Evolutionary conservation across 2,329 filamentous ascomycete species (phyloP).

Genomic region (Trichoderma atroviride): DNA sequence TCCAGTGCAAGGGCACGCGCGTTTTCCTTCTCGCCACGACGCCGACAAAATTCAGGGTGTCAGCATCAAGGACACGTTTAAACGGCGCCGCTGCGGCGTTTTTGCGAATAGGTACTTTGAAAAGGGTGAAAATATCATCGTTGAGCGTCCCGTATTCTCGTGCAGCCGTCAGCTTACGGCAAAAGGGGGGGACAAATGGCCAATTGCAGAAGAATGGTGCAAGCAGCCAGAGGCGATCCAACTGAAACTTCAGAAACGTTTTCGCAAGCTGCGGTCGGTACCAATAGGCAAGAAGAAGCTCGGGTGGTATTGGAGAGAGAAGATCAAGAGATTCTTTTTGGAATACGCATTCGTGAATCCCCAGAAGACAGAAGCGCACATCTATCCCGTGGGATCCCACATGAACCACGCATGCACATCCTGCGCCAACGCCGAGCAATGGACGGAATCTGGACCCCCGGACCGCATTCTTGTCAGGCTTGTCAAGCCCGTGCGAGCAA

Average conservation of each 20-base stretch:
- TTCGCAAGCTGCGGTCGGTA: conserved; percentile 26
- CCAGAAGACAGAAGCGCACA: conserved; percentile 11
- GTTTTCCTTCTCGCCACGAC: not conserved
- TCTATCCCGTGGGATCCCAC: conserved; percentile 32
- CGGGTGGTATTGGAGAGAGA: conserved; percentile 10
- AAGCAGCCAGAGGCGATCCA: conserved; percentile 11
- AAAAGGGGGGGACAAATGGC: conserved; percentile 8
- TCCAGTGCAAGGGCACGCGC: not conserved
- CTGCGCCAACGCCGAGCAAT: conserved; percentile 36
- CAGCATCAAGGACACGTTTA: conserved; percentile 20
- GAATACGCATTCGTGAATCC: conserved; percentile 35
- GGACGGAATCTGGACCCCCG: conserved; percentile 17
- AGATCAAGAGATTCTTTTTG: conserved; percentile 31
- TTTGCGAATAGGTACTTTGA: conserved; percentile 28
- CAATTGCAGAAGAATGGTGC: conserved; percentile 29
- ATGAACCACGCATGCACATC: conserved; percentile 42
- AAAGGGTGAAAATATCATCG: conserved; percentile 28
- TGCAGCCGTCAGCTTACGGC: conserved; percentile 26
- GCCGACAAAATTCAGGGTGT: conserved; percentile 28
- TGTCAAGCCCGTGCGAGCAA: conserved; percentile 30
- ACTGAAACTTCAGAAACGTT: conserved; percentile 5
- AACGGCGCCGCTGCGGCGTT: conserved; percentile 29
- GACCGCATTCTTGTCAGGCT: conserved; percentile 31
- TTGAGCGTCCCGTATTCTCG: conserved; percentile 30
- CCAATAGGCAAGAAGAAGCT: not conserved